Conservation (phyloP, 371 early-diverging fungal genomes). For the Gilbertella persicaria region DNA sequence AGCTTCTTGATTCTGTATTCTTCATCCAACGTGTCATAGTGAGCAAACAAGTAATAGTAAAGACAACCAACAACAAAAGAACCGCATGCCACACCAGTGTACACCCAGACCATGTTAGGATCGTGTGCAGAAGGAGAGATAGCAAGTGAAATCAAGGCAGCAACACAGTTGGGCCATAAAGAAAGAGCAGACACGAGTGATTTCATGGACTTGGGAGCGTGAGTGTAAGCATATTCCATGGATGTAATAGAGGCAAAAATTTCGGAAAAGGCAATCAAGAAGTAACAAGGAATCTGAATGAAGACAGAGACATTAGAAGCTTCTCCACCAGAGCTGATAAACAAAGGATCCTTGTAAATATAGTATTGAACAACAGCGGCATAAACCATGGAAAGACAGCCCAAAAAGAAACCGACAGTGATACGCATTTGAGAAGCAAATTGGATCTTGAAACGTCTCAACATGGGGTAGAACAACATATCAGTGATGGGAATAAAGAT, state of each 20-base stretch:
- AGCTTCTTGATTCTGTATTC: constrained; percentile 19
- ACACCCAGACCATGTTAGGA: constrained; percentile 66
- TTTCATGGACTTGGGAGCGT: constrained; percentile 69
- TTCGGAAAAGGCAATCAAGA: constrained; percentile 66
- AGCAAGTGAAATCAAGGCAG: constrained; percentile 64
- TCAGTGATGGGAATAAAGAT: constrained; percentile 73
- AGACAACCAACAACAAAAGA: constrained; percentile 36
- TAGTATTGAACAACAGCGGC: constrained; percentile 68
- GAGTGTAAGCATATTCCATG: constrained; percentile 73
- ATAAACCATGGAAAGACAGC: constrained; percentile 64
- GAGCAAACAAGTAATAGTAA: constrained; percentile 34
- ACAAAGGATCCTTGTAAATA: constrained; percentile 53
- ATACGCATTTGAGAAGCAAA: constrained; percentile 37
- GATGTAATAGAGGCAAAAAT: constrained; percentile 72
- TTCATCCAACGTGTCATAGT: constrained; percentile 37
- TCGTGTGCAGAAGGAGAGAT: constrained; percentile 64
- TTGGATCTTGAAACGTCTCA: constrained; percentile 47
- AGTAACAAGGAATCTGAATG: constrained; percentile 64
- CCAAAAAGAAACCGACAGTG: constrained; percentile 63
- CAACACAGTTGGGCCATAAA: constrained; percentile 68
- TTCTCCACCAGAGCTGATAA: constrained; percentile 18
- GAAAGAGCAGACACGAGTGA: constrained; percentile 67
- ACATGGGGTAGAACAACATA: constrained; percentile 59
- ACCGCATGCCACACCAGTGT: constrained; percentile 56
- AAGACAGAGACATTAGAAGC: constrained; percentile 51